phyloP scores from a whole-genome alignment of 257 asterid species.

The Solanum phureja region DNA sequence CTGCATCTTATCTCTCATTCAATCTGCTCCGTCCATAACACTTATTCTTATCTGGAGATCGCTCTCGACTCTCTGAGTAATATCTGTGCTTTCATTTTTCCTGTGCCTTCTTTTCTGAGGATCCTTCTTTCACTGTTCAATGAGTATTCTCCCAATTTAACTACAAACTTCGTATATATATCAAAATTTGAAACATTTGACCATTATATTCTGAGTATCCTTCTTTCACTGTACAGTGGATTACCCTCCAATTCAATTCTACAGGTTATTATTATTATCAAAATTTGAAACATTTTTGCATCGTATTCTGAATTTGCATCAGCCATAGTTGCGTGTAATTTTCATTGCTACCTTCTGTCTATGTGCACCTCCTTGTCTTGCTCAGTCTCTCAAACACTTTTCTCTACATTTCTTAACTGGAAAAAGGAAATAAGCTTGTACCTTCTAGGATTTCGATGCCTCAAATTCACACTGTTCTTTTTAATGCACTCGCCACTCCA shows the following conservation, averaged over 20 bases:
- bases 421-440: neutral
- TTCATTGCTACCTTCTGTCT: neutral
- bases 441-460: neutral
- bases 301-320: neutral
- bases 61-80: neutral
- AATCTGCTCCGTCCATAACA: neutral
- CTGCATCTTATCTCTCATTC: neutral
- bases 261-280: neutral
- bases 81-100: neutral
- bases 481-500: conserved; percentile 5
- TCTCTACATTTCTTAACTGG: neutral
- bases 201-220: neutral
- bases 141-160: neutral
- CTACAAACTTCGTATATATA: neutral
- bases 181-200: neutral
- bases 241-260: neutral
- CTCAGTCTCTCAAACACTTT: neutral
- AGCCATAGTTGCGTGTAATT: neutral
- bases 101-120: neutral
- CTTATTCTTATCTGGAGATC: neutral
- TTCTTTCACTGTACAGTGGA: neutral
- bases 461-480: neutral
- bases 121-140: neutral
- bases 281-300: neutral
- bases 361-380: neutral